Evolutionary conservation across 2,329 filamentous ascomycete species (phyloP).

Genomic region (Geosmithia flava): DNA sequence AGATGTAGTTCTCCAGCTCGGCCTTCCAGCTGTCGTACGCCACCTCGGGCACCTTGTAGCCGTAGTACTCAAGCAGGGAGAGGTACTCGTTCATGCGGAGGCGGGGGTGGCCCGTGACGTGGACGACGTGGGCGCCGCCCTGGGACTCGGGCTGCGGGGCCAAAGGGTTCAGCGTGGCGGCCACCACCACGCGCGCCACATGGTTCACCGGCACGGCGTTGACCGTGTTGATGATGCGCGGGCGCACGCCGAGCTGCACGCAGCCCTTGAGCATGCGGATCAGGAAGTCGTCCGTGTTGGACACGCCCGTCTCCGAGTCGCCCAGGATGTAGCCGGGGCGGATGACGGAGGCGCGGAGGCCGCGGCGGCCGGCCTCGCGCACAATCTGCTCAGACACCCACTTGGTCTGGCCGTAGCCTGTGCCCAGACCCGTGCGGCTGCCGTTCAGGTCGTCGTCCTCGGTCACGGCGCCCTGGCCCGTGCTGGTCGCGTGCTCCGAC

Average conservation of each 20-base stretch:
- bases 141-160: not conserved
- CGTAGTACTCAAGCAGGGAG: conserved; percentile 56
- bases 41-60: conserved; percentile 60
- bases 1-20: conserved; percentile 8
- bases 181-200: conserved; percentile 69
- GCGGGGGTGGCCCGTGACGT: conserved; percentile 70
- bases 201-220: conserved; percentile 84
- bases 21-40: conserved; percentile 40
- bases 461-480: conserved; percentile 51
- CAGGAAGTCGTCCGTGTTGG: conserved; percentile 81
- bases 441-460: conserved; percentile 72
- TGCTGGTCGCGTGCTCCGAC: conserved; percentile 47
- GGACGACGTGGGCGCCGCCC: conserved; percentile 43
- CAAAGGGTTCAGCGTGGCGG: conserved; percentile 54
- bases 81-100: conserved; percentile 69
- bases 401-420: conserved; percentile 85
- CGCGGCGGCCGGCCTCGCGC: conserved; percentile 64
- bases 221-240: conserved; percentile 73
- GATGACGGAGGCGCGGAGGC: conserved; percentile 63
- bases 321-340: conserved; percentile 80
- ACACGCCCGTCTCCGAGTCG: conserved; percentile 55
- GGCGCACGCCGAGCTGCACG: conserved; percentile 61
- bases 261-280: conserved; percentile 81
- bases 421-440: conserved; percentile 63
- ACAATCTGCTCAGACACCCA: conserved; percentile 64